Evolutionary conservation across 1,284 basidiomycete genomes (phyloP).

Genomic region (Neolentinus lepideus): DNA sequence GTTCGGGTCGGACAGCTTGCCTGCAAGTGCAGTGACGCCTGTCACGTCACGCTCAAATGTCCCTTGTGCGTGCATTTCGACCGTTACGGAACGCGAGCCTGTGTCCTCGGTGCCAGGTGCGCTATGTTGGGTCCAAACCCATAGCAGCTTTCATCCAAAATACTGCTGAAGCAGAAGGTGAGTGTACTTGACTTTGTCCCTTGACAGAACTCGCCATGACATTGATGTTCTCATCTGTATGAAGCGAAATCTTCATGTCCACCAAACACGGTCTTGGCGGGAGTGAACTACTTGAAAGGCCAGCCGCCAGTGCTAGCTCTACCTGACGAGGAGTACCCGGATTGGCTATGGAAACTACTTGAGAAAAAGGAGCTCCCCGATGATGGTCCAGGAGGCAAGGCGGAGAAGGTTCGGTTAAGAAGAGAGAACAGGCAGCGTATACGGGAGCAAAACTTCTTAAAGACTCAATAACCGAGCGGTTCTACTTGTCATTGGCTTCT

Average conservation of each 20-base stretch:
- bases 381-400: slow-evolving; percentile 65
- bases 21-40: background rate
- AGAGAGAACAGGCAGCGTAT: slow-evolving; percentile 57
- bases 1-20: background rate
- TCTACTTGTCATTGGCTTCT: background rate
- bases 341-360: slow-evolving; percentile 84
- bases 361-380: slow-evolving; percentile 49
- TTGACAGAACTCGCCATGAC: background rate
- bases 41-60: background rate
- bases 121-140: background rate
- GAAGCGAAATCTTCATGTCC: slow-evolving; percentile 46
- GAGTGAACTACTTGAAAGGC: slow-evolving; percentile 79
- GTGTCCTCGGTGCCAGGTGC: background rate
- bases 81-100: background rate
- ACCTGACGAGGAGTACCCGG: slow-evolving; percentile 81
- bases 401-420: slow-evolving; percentile 54
- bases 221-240: background rate
- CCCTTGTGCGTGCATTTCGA: background rate
- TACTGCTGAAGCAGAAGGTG: background rate
- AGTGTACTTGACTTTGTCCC: background rate
- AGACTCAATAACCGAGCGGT: slow-evolving; percentile 41
- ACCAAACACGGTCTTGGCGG: slow-evolving; percentile 66
- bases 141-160: background rate
- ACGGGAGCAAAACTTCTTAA: slow-evolving; percentile 74
- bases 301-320: slow-evolving; percentile 75